Evolutionary conservation across 495 filamentous ascomycete genomes (phyloP), one percentile per base, ranked within the genome.

Genomic region (Xylaria palmicola): DNA sequence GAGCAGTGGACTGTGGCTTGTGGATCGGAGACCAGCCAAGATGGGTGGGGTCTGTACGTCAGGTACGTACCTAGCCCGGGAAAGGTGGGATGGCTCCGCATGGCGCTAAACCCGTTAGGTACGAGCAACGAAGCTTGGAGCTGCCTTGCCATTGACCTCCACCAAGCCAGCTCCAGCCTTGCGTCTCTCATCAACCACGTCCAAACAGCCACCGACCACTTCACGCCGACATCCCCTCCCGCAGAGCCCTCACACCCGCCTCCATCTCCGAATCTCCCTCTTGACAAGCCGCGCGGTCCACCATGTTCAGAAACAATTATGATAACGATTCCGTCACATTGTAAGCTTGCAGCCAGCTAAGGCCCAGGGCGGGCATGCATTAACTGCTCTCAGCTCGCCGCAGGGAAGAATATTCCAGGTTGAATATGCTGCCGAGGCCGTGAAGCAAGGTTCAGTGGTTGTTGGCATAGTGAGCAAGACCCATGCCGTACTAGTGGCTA

Each of bases 311-410:
- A 79, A 98, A 98, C 82, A 97, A 98, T 79, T 98, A 98, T 84
- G 94, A 98, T 80, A 98, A 98, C 85, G 94, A 98, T 81, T 93
- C 92, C 34, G 93, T 98, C 77, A 98, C 94, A 79, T 98, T 98
- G 93, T 97, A 84, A 79, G 85, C 76, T 66, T 26, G 20, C 62
- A 59, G 48, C 41, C 57, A 70, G 62, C 67, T 67, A 29, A 50
- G 50, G 48, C 56, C 63, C 47, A 56, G 47, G 55, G 20, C 6
- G 3, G 17, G 20, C 20, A 48, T 49, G 51, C 55, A 51, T 63
- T 60, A 37, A 70, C 39, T 24, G 15, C 63, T 19, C 24, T 51
- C 68, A 97, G 93, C 88, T 98, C 94, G 59, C 94, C 94, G 49
- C 94, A 98, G 84, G 94, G 94, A 69, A 92, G 94, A 74, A 97